Base-by-base conservation (phyloP, 2,329 filamentous ascomycete genomes). In the Coniochaeta pulveracea region DNA sequence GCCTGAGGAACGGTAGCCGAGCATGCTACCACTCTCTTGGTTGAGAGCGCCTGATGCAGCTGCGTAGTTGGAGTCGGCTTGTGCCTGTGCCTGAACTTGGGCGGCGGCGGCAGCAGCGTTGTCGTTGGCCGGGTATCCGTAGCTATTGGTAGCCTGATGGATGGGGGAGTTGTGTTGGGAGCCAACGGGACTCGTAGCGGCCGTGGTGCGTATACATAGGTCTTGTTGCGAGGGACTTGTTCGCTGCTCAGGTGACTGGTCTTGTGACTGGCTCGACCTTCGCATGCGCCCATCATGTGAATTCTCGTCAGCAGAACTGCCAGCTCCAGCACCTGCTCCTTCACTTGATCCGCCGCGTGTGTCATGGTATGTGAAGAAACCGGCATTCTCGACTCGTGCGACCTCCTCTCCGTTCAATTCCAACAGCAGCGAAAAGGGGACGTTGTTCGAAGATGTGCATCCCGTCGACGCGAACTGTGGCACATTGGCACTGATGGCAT, bases 401-500 rank as follows among this genome's bases (percentile, higher is more conserved):
- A 73, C 55, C 49, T 70, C 63, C 33, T 72, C 63, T 21, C 68
- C 68, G 19, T 60, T 57, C 9, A 57, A 63, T 37, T 75, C 69
- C 12, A 73, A 58, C 27, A 69, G 47, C 34, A 76, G 54, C 50
- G 65, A 64, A 53, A 75, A 48, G 23, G 70, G 68, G 55, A 75
- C 69, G 54, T 53, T 69, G 53, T 43, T 47, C 8, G 58, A 57
- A 32, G 52, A 58, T 26, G 54, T 48, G 43, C 61, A 66, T 48
- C 62, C 57, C 47, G 70, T 74, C 56, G 63, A 59, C 47, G 66
- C 44, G 25, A 63, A 56, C 41, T 66, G 68, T 29, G 88, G 88
- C 19, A 80, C 82, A 36, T 85, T 76, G 25, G 76, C 74, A 28
- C 72, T 74, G 45, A 93, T 66, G 19, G 71, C 69, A 55, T 91